Evolutionary conservation across 78 protist genomes (phyloP).

Genomic region (Dictyostelium purpureum): DNA sequence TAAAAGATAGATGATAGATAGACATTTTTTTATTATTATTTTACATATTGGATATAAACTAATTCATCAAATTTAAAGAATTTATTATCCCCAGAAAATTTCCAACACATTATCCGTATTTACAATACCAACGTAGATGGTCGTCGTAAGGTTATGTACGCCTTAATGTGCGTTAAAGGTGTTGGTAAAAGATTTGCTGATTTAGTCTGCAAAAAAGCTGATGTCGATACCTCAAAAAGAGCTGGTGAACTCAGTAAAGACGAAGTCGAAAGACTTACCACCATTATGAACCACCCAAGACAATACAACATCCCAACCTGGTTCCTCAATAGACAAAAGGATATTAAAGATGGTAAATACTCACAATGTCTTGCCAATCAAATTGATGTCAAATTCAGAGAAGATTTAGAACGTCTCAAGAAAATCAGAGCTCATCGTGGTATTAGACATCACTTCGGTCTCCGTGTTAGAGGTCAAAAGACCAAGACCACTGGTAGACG

Average conservation of each 20-base stretch:
- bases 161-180: slow-evolving; percentile 98
- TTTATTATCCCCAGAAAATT: slow-evolving; percentile 62
- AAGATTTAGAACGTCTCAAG: slow-evolving; percentile 98
- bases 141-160: slow-evolving; percentile 90
- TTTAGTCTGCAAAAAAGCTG: slow-evolving; percentile 98
- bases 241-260: slow-evolving; percentile 98
- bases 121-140: slow-evolving; percentile 99
- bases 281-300: slow-evolving; percentile 97
- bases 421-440: slow-evolving; percentile 99
- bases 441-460: slow-evolving; percentile 98
- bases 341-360: slow-evolving; percentile 94
- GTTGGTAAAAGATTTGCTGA: slow-evolving; percentile 98
- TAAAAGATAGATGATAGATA: too few relatives aligned
- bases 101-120: slow-evolving; percentile 98
- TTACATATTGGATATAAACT: too few relatives aligned
- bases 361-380: slow-evolving; percentile 91
- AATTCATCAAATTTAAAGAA: too few relatives aligned
- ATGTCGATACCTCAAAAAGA: slow-evolving; percentile 92
- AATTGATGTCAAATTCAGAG: slow-evolving; percentile 97
- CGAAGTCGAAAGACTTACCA: slow-evolving; percentile 96
- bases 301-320: slow-evolving; percentile 99
- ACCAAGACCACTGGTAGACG: slow-evolving; percentile 98
- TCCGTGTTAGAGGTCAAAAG: slow-evolving; percentile 99
- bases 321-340: slow-evolving; percentile 98
- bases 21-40: too few relatives aligned